phyloP scores from a whole-genome alignment of 768 basidiomycete species.

The Mycena pura region DNA sequence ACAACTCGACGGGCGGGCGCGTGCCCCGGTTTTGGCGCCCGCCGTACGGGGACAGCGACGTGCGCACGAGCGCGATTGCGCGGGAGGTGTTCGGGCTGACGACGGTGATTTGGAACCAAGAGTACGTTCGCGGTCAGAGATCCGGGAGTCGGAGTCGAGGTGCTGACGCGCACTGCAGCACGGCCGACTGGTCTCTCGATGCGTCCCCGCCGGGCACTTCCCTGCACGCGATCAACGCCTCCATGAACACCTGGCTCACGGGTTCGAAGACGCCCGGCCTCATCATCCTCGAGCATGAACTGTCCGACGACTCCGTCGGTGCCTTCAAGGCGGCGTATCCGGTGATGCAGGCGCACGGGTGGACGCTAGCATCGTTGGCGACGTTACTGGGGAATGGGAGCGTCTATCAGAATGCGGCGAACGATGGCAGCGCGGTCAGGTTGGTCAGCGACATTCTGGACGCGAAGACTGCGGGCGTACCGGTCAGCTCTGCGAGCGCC shows the following conservation, averaged over 20 bases:
- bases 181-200: slow-evolving; percentile 76
- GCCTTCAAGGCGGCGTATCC: slow-evolving; percentile 75
- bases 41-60: slow-evolving; percentile 82
- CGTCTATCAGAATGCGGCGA: slow-evolving; percentile 55
- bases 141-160: too few species aligned
- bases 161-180: slow-evolving; percentile 49
- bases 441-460: slow-evolving; percentile 33
- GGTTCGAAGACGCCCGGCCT: slow-evolving; percentile 79
- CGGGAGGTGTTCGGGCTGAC: slow-evolving; percentile 80
- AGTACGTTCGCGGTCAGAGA: too few species aligned
- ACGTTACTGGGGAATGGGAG: slow-evolving; percentile 44
- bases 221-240: slow-evolving; percentile 48
- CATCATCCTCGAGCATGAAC: slow-evolving; percentile 88
- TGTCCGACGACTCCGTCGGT: slow-evolving; percentile 59
- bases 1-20: slow-evolving; percentile 62
- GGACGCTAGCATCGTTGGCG: slow-evolving; percentile 70
- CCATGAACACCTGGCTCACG: slow-evolving; percentile 63
- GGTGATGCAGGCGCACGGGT: slow-evolving; percentile 68
- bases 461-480: slow-evolving; percentile 3
- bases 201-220: slow-evolving; percentile 50
- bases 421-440: slow-evolving; percentile 14
- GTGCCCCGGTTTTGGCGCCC: slow-evolving; percentile 73
- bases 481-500: too few species aligned
- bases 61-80: slow-evolving; percentile 85
- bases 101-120: slow-evolving; percentile 89